Evolutionary conservation across 768 basidiomycete species (phyloP).

Genomic region (Pleurotus djamor): DNA sequence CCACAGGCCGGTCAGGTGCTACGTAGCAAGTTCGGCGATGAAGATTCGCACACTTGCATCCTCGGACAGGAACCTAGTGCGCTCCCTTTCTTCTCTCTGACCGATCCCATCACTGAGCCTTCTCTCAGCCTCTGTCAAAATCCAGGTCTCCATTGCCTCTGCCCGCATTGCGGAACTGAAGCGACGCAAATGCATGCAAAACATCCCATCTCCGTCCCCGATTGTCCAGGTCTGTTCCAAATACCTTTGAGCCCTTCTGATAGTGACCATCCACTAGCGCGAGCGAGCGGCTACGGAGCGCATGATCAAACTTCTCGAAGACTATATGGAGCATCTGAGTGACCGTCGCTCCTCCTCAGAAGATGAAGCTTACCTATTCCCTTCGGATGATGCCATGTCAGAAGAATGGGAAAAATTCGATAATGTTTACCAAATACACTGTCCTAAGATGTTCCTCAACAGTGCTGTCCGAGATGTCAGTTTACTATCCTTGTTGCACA

Average conservation of each 20-base stretch:
- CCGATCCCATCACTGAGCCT: not conserved
- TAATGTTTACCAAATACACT: slow-evolving; percentile 90
- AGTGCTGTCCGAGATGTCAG: slow-evolving; percentile 78
- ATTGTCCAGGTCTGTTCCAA: not conserved
- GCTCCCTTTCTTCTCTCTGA: too few relatives aligned
- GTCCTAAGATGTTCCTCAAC: slow-evolving; percentile 77
- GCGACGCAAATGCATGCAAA: slow-evolving; percentile 6
- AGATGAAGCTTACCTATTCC: slow-evolving; percentile 56
- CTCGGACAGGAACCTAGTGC: slow-evolving; percentile 71
- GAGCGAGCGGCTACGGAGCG: slow-evolving; percentile 23
- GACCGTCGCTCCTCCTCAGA: slow-evolving; percentile 28
- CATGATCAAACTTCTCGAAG: slow-evolving; percentile 59
- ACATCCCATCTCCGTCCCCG: not conserved
- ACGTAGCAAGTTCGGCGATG: slow-evolving; percentile 81
- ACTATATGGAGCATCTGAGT: slow-evolving; percentile 56
- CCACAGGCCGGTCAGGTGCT: slow-evolving; percentile 36
- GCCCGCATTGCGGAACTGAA: slow-evolving; percentile 53
- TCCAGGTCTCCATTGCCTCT: slow-evolving; percentile 61
- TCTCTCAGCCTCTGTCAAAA: slow-evolving; percentile 52
- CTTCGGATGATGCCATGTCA: slow-evolving; percentile 62
- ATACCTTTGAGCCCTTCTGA: not conserved
- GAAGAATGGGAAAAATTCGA: slow-evolving; percentile 82
- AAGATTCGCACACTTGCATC: slow-evolving; percentile 80
- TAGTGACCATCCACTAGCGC: slow-evolving; percentile 8
- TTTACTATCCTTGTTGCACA: slow-evolving; percentile 5